Conservation (phyloP, 345 rosid genomes). For the Boechera stricta region DNA sequence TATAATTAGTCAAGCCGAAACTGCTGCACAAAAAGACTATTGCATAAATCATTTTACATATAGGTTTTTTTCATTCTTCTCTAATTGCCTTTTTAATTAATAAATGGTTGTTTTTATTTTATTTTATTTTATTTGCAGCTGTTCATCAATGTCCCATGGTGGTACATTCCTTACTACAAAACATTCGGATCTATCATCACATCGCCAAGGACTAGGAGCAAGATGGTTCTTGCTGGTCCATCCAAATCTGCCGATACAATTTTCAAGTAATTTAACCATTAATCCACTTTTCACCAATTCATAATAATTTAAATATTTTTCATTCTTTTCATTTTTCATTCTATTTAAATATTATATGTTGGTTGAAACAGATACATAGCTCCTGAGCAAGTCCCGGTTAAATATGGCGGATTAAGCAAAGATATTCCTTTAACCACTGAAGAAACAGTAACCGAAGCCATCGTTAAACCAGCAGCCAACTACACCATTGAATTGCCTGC, state of each 20-base stretch:
- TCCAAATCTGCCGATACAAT: conserved; percentile 77
- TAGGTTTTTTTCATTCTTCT: neutral
- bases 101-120: neutral
- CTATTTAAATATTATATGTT: neutral
- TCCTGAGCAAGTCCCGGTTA: conserved; percentile 71
- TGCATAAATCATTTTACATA: too few relatives aligned
- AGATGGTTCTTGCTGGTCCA: conserved; percentile 87
- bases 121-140: conserved; percentile 48
- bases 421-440: conserved; percentile 55
- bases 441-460: conserved; percentile 59
- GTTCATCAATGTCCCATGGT: conserved; percentile 97
- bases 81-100: neutral
- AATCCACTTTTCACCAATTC: neutral
- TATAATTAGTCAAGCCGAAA: neutral
- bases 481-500: conserved; percentile 69
- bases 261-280: conserved; percentile 59
- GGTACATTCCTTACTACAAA: conserved; percentile 84
- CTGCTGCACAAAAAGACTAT: neutral
- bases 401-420: conserved; percentile 68
- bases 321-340: neutral
- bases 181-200: conserved; percentile 77
- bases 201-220: conserved; percentile 94
- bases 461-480: conserved; percentile 68
- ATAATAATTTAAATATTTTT: neutral
- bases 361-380: conserved; percentile 59